Conservation (phyloP, 768 basidiomycete genomes). For the Pleurotus citrinopileatus region DNA sequence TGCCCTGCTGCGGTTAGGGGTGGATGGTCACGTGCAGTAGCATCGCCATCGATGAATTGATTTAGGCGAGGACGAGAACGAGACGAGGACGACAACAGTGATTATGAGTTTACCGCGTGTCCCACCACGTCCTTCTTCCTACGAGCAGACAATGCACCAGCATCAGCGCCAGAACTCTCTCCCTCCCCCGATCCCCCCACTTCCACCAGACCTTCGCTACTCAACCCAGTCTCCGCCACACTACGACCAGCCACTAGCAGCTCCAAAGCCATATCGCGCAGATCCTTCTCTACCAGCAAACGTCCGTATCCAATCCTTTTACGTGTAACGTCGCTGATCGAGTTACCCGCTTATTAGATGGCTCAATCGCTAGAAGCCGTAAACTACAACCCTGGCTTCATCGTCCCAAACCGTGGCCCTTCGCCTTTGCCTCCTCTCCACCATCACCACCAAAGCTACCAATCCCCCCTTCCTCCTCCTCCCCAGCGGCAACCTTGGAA, state of each 20-base stretch:
- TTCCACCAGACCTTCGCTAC: constrained; percentile 36
- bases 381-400: constrained; percentile 32
- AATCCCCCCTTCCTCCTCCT: constrained; percentile 23
- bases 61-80: no score
- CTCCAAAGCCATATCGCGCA: constrained; percentile 63
- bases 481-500: constrained; percentile 21
- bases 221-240: constrained; percentile 38
- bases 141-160: constrained; percentile 9
- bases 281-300: constrained; percentile 61
- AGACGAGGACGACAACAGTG: no score
- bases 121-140: constrained; percentile 31
- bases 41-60: no score
- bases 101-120: constrained; percentile 21
- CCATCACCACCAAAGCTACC: constrained; percentile 16
- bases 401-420: constrained; percentile 15
- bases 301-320: constrained; percentile 35
- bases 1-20: no score
- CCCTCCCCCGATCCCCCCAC: constrained; percentile 50
- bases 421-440: constrained; percentile 11
- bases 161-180: constrained; percentile 13
- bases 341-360: constrained; percentile 22
- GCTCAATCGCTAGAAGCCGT: constrained; percentile 51
- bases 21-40: no score
- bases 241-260: constrained; percentile 54
- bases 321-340: constrained; percentile 5